phyloP scores from a whole-genome alignment of 257 asterid genomes.

The Henckelia pumila region DNA sequence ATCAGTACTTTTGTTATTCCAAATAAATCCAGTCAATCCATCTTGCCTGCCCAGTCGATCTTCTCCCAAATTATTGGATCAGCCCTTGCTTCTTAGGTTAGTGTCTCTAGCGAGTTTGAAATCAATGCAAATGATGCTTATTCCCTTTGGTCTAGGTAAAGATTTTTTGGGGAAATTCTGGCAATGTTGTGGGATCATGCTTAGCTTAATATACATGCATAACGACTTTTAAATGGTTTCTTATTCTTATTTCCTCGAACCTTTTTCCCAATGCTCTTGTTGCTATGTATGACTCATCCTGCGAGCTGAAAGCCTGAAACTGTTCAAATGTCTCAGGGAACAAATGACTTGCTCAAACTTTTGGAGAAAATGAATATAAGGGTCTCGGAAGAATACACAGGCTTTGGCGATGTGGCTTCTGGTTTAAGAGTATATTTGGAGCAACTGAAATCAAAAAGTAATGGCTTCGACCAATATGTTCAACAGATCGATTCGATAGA shows the following conservation, averaged over 20 bases:
- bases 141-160: conserved; percentile 9
- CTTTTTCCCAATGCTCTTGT: not conserved
- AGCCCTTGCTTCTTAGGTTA: not conserved
- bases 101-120: not conserved
- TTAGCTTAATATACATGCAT: not conserved
- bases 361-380: conserved; percentile 82
- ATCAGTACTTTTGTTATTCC: not conserved
- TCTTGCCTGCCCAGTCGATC: not conserved
- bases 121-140: conserved; percentile 5
- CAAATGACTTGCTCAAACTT: conserved; percentile 68
- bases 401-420: conserved; percentile 85
- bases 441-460: conserved; percentile 77
- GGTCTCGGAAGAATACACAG: conserved; percentile 85
- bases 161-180: not conserved
- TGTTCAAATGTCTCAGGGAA: conserved; percentile 48
- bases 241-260: not conserved
- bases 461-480: conserved; percentile 63
- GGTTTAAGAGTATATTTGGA: conserved; percentile 87
- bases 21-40: not conserved
- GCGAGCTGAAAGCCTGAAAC: not conserved
- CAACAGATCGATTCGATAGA: conserved; percentile 81
- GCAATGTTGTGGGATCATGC: not conserved
- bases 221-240: not conserved
- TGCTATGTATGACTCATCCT: not conserved
- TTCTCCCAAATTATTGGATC: not conserved